A percentile compares a stretch with the other conserved stretches of the same genome.
These are phyloP conservation scores for Apiospora kogelbergensis DNA, from an alignment of 2,329 filamentous ascomycete genomes.

Conservation along the genomic window DNA sequence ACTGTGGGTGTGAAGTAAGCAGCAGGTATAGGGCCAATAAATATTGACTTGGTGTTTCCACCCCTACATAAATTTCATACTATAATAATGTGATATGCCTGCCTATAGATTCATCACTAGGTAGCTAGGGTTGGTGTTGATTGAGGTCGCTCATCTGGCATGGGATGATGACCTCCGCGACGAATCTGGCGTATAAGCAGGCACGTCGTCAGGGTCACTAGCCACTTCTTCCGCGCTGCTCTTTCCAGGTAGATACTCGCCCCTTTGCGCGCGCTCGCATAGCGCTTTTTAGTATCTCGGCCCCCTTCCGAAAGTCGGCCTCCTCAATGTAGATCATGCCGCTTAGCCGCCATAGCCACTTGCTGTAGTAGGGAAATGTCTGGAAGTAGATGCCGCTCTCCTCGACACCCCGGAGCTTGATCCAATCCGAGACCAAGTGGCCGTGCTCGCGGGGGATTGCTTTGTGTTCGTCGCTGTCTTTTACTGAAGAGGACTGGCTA, in stretches of 20 bases:
- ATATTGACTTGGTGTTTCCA: neutral
- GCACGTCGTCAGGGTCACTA: neutral
- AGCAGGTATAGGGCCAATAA: neutral
- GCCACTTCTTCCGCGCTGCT: neutral
- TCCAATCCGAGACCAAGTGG: conserved; percentile 43
- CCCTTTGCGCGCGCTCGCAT: conserved; percentile 45
- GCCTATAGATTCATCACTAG: no score
- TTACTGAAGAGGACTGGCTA: neutral
- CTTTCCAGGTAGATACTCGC: conserved; percentile 21
- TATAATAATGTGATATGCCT: no score
- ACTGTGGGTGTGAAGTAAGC: neutral
- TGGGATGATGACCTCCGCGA: neutral
- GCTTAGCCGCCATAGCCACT: conserved; percentile 62
- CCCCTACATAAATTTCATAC: no score
- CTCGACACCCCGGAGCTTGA: conserved; percentile 38
- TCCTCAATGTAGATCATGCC: conserved; percentile 65
- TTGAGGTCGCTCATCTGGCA: neutral
- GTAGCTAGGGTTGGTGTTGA: no score
- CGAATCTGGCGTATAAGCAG: neutral
- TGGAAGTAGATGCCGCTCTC: conserved; percentile 58
- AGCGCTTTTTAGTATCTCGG: conserved; percentile 25
- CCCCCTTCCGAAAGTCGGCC: conserved; percentile 50
- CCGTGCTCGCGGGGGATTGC: conserved; percentile 13
- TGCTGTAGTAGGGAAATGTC: conserved; percentile 51
- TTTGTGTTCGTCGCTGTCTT: neutral